Percentiles rank a stretch among this genome's conserved stretches.
These are phyloP conservation scores for Hyphodiscus hymeniophilus DNA, from an alignment of 495 filamentous ascomycete species.

Conservation along the genomic window DNA sequence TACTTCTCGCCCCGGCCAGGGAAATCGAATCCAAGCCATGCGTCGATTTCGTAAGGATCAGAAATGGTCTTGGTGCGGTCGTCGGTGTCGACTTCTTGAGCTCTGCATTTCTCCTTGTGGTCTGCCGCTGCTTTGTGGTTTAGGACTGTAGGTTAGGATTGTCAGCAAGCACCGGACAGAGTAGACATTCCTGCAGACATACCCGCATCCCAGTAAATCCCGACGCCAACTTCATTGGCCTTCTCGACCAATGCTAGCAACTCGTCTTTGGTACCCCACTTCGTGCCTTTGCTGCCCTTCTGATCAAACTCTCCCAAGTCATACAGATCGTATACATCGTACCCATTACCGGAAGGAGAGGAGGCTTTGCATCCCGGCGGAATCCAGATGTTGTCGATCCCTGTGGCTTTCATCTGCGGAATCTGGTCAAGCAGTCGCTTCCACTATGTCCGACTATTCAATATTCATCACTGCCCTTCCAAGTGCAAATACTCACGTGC, in stretches of 20 bases:
- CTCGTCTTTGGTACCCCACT: conserved; percentile 64
- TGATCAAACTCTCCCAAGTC: conserved; percentile 74
- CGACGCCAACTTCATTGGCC: conserved; percentile 45
- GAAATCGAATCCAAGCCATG: conserved; percentile 63
- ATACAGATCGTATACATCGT: conserved; percentile 71
- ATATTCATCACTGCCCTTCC: too few species aligned
- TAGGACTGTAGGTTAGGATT: conserved; percentile 36
- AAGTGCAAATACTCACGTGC: too few species aligned
- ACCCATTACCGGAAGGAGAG: conserved; percentile 57
- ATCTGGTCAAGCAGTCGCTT: conserved; percentile 46
- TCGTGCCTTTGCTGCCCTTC: conserved; percentile 54
- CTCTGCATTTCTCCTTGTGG: conserved; percentile 47
- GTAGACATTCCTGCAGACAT: too few species aligned
- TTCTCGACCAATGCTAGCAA: conserved; percentile 42
- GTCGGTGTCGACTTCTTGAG: conserved; percentile 52
- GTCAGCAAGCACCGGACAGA: too few species aligned
- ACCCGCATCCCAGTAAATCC: conserved; percentile 60
- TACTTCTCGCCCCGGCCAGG: conserved; percentile 49
- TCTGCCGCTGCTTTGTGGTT: conserved; percentile 73
- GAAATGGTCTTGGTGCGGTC: conserved; percentile 50
- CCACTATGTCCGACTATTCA: too few species aligned
- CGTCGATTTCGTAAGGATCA: conserved; percentile 54
- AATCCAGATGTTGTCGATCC: conserved; percentile 62
- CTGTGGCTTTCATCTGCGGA: conserved; percentile 47
- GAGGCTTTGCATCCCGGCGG: conserved; percentile 68